A percentile compares a stretch with the other conserved stretches of the same genome.
Conservation (phyloP, 2,329 filamentous ascomycete genomes). For the Xylaria sp. region DNA sequence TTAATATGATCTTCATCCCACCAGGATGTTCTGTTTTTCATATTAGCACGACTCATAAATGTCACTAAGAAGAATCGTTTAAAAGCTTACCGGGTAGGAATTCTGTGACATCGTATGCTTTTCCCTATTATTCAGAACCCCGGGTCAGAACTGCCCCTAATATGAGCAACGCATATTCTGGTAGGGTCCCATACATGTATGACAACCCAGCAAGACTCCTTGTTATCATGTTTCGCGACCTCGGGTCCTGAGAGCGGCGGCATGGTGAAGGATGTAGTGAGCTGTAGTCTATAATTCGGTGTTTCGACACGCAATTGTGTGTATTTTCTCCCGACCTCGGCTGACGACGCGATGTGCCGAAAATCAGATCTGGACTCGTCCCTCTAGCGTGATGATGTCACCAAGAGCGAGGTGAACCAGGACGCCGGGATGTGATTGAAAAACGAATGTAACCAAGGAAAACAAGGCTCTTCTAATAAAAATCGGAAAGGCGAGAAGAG, state of each 20-base stretch:
- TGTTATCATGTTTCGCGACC: conserved; percentile 73
- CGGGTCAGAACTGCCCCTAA: neutral
- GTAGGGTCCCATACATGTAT: conserved; percentile 63
- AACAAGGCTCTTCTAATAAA: neutral
- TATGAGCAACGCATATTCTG: conserved; percentile 4
- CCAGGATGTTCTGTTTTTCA: conserved; percentile 77
- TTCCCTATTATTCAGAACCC: conserved; percentile 57
- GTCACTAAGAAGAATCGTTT: neutral
- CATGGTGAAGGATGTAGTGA: conserved; percentile 7
- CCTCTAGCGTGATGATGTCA: conserved; percentile 22
- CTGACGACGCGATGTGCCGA: conserved; percentile 1
- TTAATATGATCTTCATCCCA: conserved; percentile 90
- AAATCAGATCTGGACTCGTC: neutral
- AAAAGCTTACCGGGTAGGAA: conserved; percentile 68
- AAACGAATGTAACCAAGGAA: neutral
- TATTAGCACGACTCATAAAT: neutral
- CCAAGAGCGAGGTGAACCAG: neutral
- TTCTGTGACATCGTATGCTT: conserved; percentile 88
- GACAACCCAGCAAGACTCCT: conserved; percentile 90
- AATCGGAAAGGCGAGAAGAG: neutral
- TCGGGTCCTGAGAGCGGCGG: conserved; percentile 58
- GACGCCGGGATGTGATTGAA: neutral
- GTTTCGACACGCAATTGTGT: neutral
- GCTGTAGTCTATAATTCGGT: neutral
- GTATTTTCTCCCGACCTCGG: neutral